phyloP scores from a whole-genome alignment of 192 early-diverging fungal genomes.

The Geranomyces variabilis region DNA sequence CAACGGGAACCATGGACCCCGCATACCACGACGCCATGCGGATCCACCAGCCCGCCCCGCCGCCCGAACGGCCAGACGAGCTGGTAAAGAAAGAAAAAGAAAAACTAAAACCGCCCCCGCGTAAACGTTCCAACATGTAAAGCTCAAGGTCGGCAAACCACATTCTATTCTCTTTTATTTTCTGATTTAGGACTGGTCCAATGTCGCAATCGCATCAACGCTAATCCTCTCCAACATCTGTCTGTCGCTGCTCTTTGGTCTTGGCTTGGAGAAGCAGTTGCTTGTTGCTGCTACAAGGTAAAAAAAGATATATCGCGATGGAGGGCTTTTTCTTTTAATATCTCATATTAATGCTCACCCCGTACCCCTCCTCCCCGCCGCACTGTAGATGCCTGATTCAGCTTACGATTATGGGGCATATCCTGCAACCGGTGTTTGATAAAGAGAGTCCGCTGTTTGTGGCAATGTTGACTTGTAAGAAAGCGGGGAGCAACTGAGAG shows the following conservation, averaged over 20 bases:
- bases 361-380: background rate
- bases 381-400: conserved; percentile 68
- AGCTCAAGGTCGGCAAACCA: too few relatives aligned
- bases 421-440: conserved; percentile 33
- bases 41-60: too few relatives aligned
- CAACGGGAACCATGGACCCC: too few relatives aligned
- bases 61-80: too few relatives aligned
- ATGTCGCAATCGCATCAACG: conserved; percentile 63
- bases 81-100: too few relatives aligned
- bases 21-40: too few relatives aligned
- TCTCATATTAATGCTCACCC: background rate
- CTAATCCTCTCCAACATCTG: conserved; percentile 61
- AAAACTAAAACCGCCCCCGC: too few relatives aligned
- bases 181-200: conserved; percentile 16
- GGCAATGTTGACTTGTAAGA: conserved; percentile 8
- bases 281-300: conserved; percentile 56
- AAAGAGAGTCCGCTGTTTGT: conserved; percentile 24
- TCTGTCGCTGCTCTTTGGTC: conserved; percentile 65
- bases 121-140: too few relatives aligned
- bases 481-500: background rate
- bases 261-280: conserved; percentile 68
- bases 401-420: conserved; percentile 69
- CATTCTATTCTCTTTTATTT: too few relatives aligned
- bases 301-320: too few relatives aligned
- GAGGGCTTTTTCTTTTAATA: too few relatives aligned